These are phyloP conservation scores for Gypsophila paniculata DNA, from an alignment of 179 eudicot species.

Conservation along the genomic window DNA sequence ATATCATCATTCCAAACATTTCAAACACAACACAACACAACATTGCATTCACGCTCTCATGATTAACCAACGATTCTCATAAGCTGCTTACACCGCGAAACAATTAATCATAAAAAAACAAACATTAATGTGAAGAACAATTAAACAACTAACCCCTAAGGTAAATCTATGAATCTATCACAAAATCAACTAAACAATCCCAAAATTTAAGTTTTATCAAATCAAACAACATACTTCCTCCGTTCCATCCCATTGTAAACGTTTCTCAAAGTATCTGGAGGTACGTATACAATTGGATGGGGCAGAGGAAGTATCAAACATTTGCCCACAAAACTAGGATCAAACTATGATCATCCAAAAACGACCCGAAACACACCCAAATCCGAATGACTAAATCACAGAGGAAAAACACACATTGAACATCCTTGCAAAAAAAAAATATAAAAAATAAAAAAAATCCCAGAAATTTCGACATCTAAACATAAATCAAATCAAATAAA, in stretches of 20 bases:
- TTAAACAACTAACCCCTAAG: background rate
- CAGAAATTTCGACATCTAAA: conserved; percentile 13
- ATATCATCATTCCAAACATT: background rate
- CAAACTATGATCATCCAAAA: conserved; percentile 5
- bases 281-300: too few species aligned
- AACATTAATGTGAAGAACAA: background rate
- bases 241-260: too few species aligned
- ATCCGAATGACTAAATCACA: conserved; percentile 1
- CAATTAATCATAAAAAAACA: background rate
- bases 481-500: background rate
- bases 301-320: background rate
- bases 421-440: background rate
- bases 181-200: too few species aligned
- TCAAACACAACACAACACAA: background rate
- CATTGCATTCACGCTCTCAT: background rate
- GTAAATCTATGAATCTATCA: too few species aligned
- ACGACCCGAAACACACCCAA: too few species aligned
- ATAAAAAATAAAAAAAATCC: background rate
- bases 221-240: too few species aligned
- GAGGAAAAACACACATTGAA: background rate
- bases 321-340: conserved; percentile 3
- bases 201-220: too few species aligned
- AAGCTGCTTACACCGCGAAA: background rate
- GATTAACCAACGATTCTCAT: background rate
- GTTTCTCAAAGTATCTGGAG: too few species aligned